Base-by-base conservation (phyloP, 1,284 basidiomycete species). In the Rhodotorula sp. region DNA sequence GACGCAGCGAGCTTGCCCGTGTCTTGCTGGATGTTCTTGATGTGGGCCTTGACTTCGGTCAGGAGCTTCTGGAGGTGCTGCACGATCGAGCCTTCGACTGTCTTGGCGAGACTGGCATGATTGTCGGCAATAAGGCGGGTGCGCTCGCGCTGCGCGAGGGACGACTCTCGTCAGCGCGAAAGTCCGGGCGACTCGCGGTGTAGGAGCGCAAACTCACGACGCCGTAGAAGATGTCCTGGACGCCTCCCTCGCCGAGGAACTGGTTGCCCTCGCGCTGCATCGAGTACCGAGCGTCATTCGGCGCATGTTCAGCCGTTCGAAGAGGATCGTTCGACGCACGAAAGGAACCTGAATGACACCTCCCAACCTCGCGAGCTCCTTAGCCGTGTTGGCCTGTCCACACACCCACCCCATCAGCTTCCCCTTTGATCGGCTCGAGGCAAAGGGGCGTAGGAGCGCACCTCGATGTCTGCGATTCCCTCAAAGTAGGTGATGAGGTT, bases 261-360 rank as follows among this genome's bases (percentile, higher is more conserved):
- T 96, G 93, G 54, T 70, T 70, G 30, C 68, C 68, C 53, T 70
- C 68, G 48, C 68, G 64, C 62, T 71, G 46, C 10, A 32, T 6
- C 54, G 15, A 7, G 27, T 27, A 44, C 27, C 8, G 10, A 24
- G 10, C 17, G 10, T 13, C 8, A n/a, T 22, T 10, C 15, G 3
- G 22, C 19, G 3, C 20, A 13, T 6, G n/a, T 27, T 7, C 11
- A 4, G 4, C 29, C 17, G 36, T 15, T 27, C 27, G 19, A 7
- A 19, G 2, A 47, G 54, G 27, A 22, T 17, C 39, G 5, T 17
- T 10, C 15, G 9, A 62, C 68, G 32, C 39, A 70, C 68, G 84
- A 98, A 98, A 3, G 96, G 96, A 2, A 98, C 95, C 81, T 99
- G 95, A 76, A 99, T 95, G 72, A 98, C 93, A 17, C 90, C 92